These are phyloP conservation scores for Suillus decipiens DNA, from an alignment of 768 basidiomycete genomes.

Conservation along the genomic window DNA sequence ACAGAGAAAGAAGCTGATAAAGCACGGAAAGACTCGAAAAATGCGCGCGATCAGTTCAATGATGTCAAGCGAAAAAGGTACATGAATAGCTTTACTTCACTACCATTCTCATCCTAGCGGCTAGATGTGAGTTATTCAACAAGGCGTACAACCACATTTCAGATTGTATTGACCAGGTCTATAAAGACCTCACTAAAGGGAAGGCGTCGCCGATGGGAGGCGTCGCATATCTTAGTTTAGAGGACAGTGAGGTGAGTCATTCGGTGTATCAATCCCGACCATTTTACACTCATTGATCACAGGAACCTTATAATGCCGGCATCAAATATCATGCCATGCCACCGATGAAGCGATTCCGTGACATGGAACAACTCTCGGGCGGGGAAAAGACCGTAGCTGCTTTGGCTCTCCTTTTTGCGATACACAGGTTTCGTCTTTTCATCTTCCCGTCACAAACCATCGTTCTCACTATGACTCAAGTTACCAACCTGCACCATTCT, in stretches of 20 bases:
- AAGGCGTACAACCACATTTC: constrained; percentile 97
- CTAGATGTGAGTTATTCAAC: constrained; percentile 82
- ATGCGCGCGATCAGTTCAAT: constrained; percentile 89
- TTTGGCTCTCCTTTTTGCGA: constrained; percentile 93
- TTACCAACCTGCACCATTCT: constrained; percentile 96
- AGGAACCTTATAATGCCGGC: constrained; percentile 85
- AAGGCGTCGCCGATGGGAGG: constrained; percentile 94
- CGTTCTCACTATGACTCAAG: constrained; percentile 39
- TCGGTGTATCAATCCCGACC: constrained; percentile 27
- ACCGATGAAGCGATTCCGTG: constrained; percentile 98
- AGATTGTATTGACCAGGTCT: constrained; percentile 91
- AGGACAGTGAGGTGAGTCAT: constrained; percentile 83
- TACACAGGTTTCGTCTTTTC: constrained; percentile 71
- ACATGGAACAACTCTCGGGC: constrained; percentile 98
- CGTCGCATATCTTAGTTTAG: constrained; percentile 93
- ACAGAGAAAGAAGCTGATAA: constrained; percentile 93
- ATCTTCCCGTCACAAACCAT: not conserved
- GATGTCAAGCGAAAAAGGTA: constrained; percentile 83
- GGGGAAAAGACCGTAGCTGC: constrained; percentile 99
- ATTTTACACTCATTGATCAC: constrained; percentile 8
- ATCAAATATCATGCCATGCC: constrained; percentile 99
- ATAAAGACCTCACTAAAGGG: constrained; percentile 97
- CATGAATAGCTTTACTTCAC: constrained; percentile 16
- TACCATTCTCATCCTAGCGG: constrained; percentile 5
- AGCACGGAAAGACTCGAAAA: constrained; percentile 86